A percentile compares a stretch with the other conserved stretches of the same genome.
Evolutionary conservation across 192 early-diverging fungal species (phyloP).

Genomic region (Coemansia aciculifera): DNA sequence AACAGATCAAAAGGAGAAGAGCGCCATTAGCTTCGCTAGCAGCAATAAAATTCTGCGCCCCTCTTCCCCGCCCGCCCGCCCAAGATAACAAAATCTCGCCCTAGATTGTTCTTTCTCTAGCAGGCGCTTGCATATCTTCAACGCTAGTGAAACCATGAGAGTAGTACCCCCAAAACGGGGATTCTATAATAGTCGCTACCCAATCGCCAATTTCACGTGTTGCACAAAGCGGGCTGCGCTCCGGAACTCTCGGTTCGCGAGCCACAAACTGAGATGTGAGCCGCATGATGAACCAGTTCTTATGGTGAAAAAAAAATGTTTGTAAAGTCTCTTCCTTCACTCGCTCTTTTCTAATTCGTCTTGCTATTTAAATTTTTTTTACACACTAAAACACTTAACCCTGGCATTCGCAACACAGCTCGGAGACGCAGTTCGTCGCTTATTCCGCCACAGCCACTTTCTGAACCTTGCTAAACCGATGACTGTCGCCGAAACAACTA

Average conservation of each 20-base stretch:
- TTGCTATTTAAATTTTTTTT: background rate
- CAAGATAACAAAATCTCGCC: background rate
- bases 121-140: no score
- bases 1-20: constrained; percentile 7
- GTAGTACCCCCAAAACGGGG: background rate
- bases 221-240: background rate
- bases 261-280: background rate
- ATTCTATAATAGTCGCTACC: background rate
- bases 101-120: background rate
- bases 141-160: no score
- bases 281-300: background rate
- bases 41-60: background rate
- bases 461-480: constrained; percentile 3
- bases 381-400: background rate
- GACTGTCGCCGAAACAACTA: constrained; percentile 20
- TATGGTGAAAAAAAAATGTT: background rate
- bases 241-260: background rate
- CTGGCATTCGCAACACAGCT: constrained; percentile 11
- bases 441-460: constrained; percentile 7
- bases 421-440: constrained; percentile 14
- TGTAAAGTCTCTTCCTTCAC: background rate
- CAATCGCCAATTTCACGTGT: background rate
- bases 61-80: background rate
- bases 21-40: background rate
- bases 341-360: background rate